Base-by-base conservation (phyloP, 2,329 filamentous ascomycete species). In the Paraphaeosphaeria sporulosa region DNA sequence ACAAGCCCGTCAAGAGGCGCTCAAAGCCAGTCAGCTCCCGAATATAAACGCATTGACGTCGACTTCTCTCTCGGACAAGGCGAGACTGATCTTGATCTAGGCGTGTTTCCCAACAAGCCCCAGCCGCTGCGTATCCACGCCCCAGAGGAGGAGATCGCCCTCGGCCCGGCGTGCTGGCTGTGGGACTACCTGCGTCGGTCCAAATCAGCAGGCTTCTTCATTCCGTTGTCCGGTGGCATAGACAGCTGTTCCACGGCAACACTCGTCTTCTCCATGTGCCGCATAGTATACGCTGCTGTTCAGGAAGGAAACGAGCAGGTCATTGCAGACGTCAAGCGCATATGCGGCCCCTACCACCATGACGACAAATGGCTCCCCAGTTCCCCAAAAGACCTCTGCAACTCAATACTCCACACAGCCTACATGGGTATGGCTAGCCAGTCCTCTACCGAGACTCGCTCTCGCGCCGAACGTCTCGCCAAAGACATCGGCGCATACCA, bases 401-500 rank as follows among this genome's bases (percentile, higher is more conserved):
- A 80, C 52, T 77, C 80, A 2, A 81, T 90, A 42, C 88, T 90
- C 66, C 83, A 85, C 65, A 92, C 68, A 10, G 64, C 69, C 23
- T 75, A 70, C 53, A 67, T 75, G 65, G 91, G 90, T 12, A 93
- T 80, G 78, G 71, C 88, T 70, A 79, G 83, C 65, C 86, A 90
- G 63, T 89, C 89, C 44, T 88, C 86, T 52, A 78, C 80, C 44
- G 89, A 92, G 64, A 93, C 91, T 0, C 68, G 91, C 10, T 81
- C 83, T 49, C 82, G 92, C 30, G 89, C 92, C 1, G 85, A 85
- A 69, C 81, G 85, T 0, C 82, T 94, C 2, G 78, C 82, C 1
- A 71, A 80, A 4, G 82, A 80, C 4, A 92, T 94, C 55, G 91
- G 91, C 3, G 82, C 86, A 17, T 89, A 93, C 69, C 92, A 95